Evolutionary conservation across 257 asterid species (phyloP).

Genomic region (Lavandula angustifolia): DNA sequence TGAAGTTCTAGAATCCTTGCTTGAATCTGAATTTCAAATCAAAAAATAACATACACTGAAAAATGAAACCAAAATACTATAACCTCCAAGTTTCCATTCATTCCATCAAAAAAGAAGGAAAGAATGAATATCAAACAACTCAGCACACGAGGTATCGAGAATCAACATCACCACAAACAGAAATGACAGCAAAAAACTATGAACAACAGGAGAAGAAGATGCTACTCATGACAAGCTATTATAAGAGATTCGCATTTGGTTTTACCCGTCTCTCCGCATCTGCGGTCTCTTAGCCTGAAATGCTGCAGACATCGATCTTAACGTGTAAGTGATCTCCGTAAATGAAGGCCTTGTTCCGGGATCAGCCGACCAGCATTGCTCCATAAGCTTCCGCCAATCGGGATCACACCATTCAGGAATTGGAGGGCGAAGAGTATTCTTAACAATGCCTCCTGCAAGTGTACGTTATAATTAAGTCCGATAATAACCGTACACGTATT

Average conservation of each 20-base stretch:
- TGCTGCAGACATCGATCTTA: constrained; percentile 55
- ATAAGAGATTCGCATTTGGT: constrained; percentile 34
- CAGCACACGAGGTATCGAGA: constrained; percentile 9
- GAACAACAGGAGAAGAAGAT: constrained; percentile 31
- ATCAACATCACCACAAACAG: constrained; percentile 8
- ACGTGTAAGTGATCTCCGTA: constrained; percentile 56
- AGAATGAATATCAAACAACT: constrained; percentile 22
- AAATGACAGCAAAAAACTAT: constrained; percentile 22
- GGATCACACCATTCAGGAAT: constrained; percentile 68
- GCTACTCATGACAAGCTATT: constrained; percentile 11
- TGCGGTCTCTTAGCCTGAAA: constrained; percentile 36
- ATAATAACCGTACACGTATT: neutral
- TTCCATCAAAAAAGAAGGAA: constrained; percentile 31
- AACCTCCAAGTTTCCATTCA: neutral
- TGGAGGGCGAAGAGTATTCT: constrained; percentile 67
- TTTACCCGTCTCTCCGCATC: constrained; percentile 31
- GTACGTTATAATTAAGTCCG: constrained; percentile 10
- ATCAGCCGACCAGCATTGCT: constrained; percentile 65
- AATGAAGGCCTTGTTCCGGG: constrained; percentile 71
- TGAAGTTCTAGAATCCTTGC: too few species aligned
- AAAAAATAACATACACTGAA: too few species aligned
- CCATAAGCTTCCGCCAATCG: constrained; percentile 73
- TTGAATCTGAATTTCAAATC: too few species aligned
- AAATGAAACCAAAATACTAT: neutral
- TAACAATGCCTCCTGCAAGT: constrained; percentile 66